Evolutionary conservation across 768 basidiomycete genomes (phyloP), one percentile per base, ranked within the genome.

Genomic region (Mycena maculata): DNA sequence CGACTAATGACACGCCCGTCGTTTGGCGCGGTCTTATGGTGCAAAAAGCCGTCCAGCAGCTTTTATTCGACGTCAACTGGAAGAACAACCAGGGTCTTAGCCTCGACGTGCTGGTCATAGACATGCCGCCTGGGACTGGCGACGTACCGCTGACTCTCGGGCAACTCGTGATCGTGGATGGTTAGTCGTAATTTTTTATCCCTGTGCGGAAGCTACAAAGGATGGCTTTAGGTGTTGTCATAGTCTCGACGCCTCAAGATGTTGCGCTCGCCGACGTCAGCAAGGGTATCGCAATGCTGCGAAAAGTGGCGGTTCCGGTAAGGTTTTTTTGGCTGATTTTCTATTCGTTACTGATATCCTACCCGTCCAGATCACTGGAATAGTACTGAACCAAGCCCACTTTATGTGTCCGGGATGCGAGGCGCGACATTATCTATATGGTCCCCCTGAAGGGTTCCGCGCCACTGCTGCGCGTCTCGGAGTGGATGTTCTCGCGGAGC

Each of bases 21-120:
- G 94, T 97, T 31, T 99, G 97, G 97, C 86, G 97, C 27, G 97
- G 97, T 3, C 86, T 98, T 23, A 99, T 98, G 97, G 97, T 98
- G 1, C 96, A 97, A 80, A 98, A 98, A 75, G 96, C 96, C 27
- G 95, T 96, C 0, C 96, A 98, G 76, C 96, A 98, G 75, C 84
- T 99, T 0, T 85, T 98, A 1, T 98, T 99, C 73, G 95, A 98
- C 70, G 95, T 98, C 7, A 96, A 98, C 76, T 98, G 97, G 96
- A 11, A 75, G 18, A 77, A 77, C 8, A 76, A 73, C 13, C 81
- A 81, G 2, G 81, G 80, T 6, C 80, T 77, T 0, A 87, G 87
- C 4, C 79, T 98, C 31, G 97, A 99, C 72, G 83, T 95, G 0
- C 84, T 99, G 18, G 92, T 98, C 9, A 82, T 98, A 27, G 97